These are phyloP conservation scores for Dryas drummondii DNA, from an alignment of 306 rosid genomes.

Conservation along the genomic window DNA sequence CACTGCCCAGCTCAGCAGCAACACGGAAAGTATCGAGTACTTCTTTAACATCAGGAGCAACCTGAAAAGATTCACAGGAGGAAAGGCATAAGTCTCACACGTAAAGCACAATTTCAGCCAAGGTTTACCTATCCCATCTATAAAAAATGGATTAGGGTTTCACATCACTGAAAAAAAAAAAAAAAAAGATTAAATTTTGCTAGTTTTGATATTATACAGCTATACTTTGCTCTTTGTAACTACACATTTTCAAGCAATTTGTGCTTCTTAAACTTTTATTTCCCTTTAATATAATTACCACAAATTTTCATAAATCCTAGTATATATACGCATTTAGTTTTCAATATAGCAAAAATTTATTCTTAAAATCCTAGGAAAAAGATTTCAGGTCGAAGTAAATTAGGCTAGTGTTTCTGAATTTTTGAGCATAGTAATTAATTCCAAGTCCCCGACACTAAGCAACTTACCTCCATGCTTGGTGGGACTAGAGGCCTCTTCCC, in stretches of 20 bases:
- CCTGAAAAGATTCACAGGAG: slow-evolving; percentile 44
- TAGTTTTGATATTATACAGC: no score
- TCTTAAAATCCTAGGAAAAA: not conserved
- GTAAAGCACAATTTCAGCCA: not conserved
- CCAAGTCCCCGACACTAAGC: not conserved
- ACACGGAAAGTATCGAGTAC: slow-evolving; percentile 74
- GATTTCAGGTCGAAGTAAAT: not conserved
- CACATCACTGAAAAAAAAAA: no score
- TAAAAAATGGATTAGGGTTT: no score
- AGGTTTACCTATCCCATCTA: no score
- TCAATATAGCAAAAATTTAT: not conserved
- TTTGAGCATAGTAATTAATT: not conserved
- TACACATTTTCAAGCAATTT: not conserved
- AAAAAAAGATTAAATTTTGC: no score
- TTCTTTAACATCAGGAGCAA: slow-evolving; percentile 71
- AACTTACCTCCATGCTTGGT: slow-evolving; percentile 64
- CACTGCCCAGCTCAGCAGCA: slow-evolving; percentile 89
- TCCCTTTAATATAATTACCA: not conserved
- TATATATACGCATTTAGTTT: not conserved
- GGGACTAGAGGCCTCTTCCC: slow-evolving; percentile 97
- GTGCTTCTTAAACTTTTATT: not conserved
- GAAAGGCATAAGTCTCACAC: slow-evolving; percentile 12
- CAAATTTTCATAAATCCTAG: not conserved
- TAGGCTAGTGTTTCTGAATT: slow-evolving; percentile 1
- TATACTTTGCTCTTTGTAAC: no score